A percentile compares a stretch with the other conserved stretches of the same genome.
These are phyloP conservation scores for Baudoinia panamericana DNA, from an alignment of 495 filamentous ascomycete genomes.

Conservation along the genomic window DNA sequence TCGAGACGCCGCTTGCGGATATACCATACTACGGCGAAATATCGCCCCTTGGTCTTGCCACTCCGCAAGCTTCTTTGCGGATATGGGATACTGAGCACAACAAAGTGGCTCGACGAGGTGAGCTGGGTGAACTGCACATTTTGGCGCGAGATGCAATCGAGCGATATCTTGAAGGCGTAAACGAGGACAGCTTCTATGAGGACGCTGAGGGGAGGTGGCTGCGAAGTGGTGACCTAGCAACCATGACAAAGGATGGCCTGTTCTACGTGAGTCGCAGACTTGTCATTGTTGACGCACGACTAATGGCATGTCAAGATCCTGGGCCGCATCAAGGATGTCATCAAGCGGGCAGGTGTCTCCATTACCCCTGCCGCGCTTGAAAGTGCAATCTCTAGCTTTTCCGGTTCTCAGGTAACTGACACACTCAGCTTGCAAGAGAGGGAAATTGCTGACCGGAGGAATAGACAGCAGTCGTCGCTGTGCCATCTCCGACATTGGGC, in stretches of 20 bases:
- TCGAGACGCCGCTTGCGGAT: neutral
- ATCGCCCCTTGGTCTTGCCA: neutral
- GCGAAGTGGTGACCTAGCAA: slow-evolving; percentile 3
- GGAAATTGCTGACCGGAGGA: neutral
- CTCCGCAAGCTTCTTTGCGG: neutral
- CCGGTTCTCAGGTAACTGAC: neutral
- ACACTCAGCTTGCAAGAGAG: too few species aligned
- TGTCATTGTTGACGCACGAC: too few species aligned
- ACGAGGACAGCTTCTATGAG: neutral
- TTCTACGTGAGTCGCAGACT: too few species aligned
- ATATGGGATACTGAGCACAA: neutral
- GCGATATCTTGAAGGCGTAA: neutral
- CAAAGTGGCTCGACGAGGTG: neutral
- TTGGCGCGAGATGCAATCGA: neutral
- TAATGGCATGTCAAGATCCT: too few species aligned
- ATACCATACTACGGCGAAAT: slow-evolving; percentile 6
- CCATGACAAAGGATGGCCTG: slow-evolving; percentile 2
- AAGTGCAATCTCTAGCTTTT: neutral
- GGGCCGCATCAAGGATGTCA: slow-evolving; percentile 5
- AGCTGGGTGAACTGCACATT: slow-evolving; percentile 3
- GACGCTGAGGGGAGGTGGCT: slow-evolving; percentile 1
- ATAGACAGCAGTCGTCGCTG: slow-evolving; percentile 2
- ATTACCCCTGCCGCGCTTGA: slow-evolving; percentile 5
- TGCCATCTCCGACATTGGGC: neutral
- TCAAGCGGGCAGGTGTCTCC: slow-evolving; percentile 1